Base-by-base conservation (phyloP, 768 basidiomycete genomes). In the Trametes cingulata region DNA sequence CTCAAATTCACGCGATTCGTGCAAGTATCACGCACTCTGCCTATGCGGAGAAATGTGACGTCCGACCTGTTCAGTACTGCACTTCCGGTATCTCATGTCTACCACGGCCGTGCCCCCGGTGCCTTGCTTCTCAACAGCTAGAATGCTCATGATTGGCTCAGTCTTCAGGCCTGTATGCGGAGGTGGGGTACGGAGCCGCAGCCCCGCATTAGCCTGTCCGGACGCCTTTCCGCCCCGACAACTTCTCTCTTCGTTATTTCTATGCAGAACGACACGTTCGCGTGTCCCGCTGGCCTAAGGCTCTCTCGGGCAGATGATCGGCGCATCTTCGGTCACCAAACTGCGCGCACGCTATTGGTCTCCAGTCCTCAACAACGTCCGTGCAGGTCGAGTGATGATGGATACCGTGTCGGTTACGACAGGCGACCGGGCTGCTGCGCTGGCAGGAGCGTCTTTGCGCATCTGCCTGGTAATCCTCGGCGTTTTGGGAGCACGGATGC, bases 311-410 rank as follows among this genome's bases (percentile, higher is more conserved):
- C 52, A 49, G 46, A 58, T 52, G 61, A 58, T 63, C 61, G 61
- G 61, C 47, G 56, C 61, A 63, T 58, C 47, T 36, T 63, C 61
- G 61, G 61, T 58, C 39, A 27, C 33, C 42, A 20, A 61, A 56
- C 35, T 41, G 56, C 46, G 25, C 6, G 42, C 29, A 13, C n/a
- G 17, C 17, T 35, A 61, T 61, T 61, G 60, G 52, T 19, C 42
- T 22, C 7, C n/a, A 4, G 35, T 33, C 29, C 10, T 20, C 39
- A 52, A 52, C 51, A 37, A 25, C 24, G 36, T 22, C 37, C 33
- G 19, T 25, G 41, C 17, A 52, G 5, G 37, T 25, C 51, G 22
- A 37, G 29, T 55, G 48, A 61, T 55, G 41, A 40, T 52, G 43
- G 54, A 46, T 20, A 20, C 3, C 7, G 43, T n/a, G 2, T 20